Evolutionary conservation across 208 protist species (phyloP).

Genomic region (Naegleria fowleri): DNA sequence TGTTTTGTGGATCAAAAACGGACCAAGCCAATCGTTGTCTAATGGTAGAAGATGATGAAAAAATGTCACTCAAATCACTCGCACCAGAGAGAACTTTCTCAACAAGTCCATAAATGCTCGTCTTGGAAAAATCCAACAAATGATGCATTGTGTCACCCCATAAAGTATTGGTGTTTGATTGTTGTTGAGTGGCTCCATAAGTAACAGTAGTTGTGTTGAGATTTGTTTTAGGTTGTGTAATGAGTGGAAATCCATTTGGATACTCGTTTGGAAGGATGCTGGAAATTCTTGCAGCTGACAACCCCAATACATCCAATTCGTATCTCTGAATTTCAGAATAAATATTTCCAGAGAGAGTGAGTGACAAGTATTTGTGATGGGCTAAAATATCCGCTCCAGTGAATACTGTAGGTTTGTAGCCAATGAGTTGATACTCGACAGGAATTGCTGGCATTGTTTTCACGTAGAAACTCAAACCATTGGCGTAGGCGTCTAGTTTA

Average conservation of each 20-base stretch:
- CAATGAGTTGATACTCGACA: constrained; percentile 14
- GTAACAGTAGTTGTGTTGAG: background rate
- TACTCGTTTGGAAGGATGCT: background rate
- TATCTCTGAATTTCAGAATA: background rate
- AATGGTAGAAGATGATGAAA: background rate
- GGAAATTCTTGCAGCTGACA: background rate
- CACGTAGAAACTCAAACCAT: background rate
- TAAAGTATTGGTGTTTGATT: background rate
- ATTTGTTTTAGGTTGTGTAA: background rate
- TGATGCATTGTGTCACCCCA: too few species aligned
- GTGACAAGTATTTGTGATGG: background rate
- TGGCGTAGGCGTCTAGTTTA: background rate
- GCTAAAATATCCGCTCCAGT: background rate
- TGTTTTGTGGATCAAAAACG: background rate
- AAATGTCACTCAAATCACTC: background rate
- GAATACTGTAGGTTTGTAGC: background rate
- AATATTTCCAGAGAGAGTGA: constrained; percentile 8
- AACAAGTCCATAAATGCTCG: background rate
- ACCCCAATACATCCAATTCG: background rate
- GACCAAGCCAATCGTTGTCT: background rate
- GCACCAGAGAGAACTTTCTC: background rate
- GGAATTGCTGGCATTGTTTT: background rate
- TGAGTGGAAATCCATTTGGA: background rate
- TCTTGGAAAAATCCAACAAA: too few species aligned
- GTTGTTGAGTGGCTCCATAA: background rate